Percentiles rank a stretch among this genome's conserved stretches.
phyloP scores from a whole-genome alignment of 2,329 filamentous ascomycete genomes.

The Ascochyta clinopodiicola region DNA sequence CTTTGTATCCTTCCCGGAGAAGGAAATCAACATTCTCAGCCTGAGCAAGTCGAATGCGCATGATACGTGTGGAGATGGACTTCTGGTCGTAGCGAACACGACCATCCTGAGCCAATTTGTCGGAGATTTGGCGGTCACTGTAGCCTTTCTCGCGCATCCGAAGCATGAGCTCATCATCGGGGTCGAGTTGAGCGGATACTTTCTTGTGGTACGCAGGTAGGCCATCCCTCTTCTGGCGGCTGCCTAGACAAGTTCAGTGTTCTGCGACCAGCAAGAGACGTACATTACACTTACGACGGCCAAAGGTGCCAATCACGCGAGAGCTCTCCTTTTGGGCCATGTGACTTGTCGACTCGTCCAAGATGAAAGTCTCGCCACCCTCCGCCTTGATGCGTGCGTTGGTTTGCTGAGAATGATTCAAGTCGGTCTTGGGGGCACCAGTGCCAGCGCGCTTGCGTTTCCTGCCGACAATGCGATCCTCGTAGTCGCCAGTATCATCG shows the following conservation, averaged over 20 bases:
- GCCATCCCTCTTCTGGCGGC: slow-evolving; percentile 39
- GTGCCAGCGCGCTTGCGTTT: slow-evolving; percentile 28
- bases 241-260: not conserved
- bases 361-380: slow-evolving; percentile 28
- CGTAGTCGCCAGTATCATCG: slow-evolving; percentile 17
- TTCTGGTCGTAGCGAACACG: slow-evolving; percentile 54
- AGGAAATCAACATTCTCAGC: slow-evolving; percentile 53
- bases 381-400: slow-evolving; percentile 17
- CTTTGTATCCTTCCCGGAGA: slow-evolving; percentile 55
- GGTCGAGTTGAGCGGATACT: slow-evolving; percentile 53
- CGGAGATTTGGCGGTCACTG: slow-evolving; percentile 54
- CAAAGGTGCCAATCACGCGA: slow-evolving; percentile 32
- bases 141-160: slow-evolving; percentile 52
- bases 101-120: slow-evolving; percentile 51
- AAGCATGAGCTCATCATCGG: slow-evolving; percentile 56
- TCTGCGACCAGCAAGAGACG: not conserved
- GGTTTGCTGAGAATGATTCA: slow-evolving; percentile 16
- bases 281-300: slow-evolving; percentile 20
- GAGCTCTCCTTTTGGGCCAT: slow-evolving; percentile 13
- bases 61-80: slow-evolving; percentile 57
- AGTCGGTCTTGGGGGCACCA: slow-evolving; percentile 8
- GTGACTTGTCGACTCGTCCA: slow-evolving; percentile 26
- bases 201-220: slow-evolving; percentile 51
- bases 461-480: slow-evolving; percentile 5
- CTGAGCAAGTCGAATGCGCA: slow-evolving; percentile 53